Base-by-base conservation (phyloP, 306 rosid species). In the Spatholobus suberectus region DNA sequence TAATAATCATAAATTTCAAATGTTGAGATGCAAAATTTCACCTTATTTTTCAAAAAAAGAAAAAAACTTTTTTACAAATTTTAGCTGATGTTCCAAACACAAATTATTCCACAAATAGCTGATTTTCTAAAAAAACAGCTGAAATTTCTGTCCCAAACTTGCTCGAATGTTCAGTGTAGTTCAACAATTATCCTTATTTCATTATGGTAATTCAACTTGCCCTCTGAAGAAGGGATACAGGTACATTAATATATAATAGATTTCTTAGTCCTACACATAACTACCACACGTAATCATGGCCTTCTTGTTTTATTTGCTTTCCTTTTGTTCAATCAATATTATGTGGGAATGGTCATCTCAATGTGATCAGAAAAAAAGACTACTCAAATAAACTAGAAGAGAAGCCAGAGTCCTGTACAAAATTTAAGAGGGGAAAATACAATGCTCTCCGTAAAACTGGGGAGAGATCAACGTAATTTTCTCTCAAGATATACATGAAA, bases 351-450 rank as follows among this genome's bases (percentile, higher is more conserved):
- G 72, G 14, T 29, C 21, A 44, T 58, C 71, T 12, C 51, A 73
- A 46, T 35, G 14, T 46, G 51, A 72, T 20, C 27, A 9, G 20
- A 8, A 40, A 10, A 37, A 24, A 20, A 55, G 4, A 75, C 15
- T 2, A 24, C 58, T 77, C 67, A 37, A 62, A 70, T 49, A 26
- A 67, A 68, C 77, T 41, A 67, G 41, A 52, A 0, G 34, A 59
- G 54, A 77, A 59, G 35, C 58, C 27, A 32, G 27, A 59, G 49
- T 35, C 29, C 75, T 68, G 71, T 82, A 82, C 77, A 75, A 35
- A 37, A 40, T 40, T 43, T 8, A 40, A 2, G 38, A 21, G 26
- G 35, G 6, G 41, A 40, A 17, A 5, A 2, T 17, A 49, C 5
- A 11, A 24, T 18, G 29, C 52, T 8, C 41, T 59, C 15, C 13